Base-by-base conservation (phyloP, 176 grass and related monocot species). In the Luzula sylvatica region DNA sequence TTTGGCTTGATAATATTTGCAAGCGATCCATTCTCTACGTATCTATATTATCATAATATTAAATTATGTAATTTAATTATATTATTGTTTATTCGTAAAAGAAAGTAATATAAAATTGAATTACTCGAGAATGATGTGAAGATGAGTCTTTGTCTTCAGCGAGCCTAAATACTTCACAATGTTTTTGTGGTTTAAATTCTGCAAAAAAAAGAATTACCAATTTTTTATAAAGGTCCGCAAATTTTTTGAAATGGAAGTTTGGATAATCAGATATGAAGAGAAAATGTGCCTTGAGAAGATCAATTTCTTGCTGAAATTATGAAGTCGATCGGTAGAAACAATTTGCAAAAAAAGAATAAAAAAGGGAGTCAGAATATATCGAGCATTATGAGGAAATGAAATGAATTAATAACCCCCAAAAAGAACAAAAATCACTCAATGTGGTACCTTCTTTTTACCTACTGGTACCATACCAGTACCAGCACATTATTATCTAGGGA, bases 161-260 rank as follows among this genome's bases (percentile, higher is more conserved):
- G 92, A 98, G 44, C 85, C 92, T 23, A 90, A 77, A 65, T 98
- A 98, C 59, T 86, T 98, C 52, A 98, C 92, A 55, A 98, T 98
- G 44, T 98, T 98, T 77, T 98, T 98, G 71, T 98, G 92, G 75
- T 98, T 98, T 51, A 98, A 81, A 77, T 90, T 98, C 92, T 98
- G 81, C 47, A 56, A 51, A 28, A 61, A 71, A 50, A 38, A 44
- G n/a, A n/a, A n/a, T 29, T 2, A 27, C 20, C 54, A 72, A 26
- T 69, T 70, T 53, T 66, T 45, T 56, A 17, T 26, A 23, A 29
- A 55, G 24, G 15, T 12, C 5, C 43, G 5, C 43, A 60, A 54
- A 60, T 47, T 43, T 48, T 3, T 47, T 6, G 28, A 64, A 64
- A 32, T 50, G 30, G 55, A 23, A 59, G 65, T 26, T 29, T 38